Percentiles rank a stretch among this genome's conserved stretches.
phyloP scores from a whole-genome alignment of 495 filamentous ascomycete species.

The Poronia punctata region DNA sequence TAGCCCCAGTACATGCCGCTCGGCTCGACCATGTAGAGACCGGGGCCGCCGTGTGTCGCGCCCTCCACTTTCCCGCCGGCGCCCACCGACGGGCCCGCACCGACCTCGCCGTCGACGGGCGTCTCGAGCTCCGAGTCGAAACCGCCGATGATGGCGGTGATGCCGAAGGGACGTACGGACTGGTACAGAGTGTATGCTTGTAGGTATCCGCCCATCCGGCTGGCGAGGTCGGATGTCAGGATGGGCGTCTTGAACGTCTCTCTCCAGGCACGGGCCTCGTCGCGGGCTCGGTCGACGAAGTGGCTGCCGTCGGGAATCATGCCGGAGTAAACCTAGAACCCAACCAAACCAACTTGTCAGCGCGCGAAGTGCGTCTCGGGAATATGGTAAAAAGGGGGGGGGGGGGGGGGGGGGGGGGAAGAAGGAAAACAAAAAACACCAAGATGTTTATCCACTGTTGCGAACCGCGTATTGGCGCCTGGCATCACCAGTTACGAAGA shows the following conservation, averaged over 20 bases:
- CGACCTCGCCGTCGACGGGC: slow-evolving; percentile 81
- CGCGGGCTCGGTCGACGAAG: slow-evolving; percentile 87
- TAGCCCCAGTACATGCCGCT: slow-evolving; percentile 97
- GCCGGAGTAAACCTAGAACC: slow-evolving; percentile 82
- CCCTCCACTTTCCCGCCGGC: slow-evolving; percentile 72
- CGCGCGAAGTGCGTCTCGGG: background rate
- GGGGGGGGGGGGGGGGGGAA: too few relatives aligned
- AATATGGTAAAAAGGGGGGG: background rate
- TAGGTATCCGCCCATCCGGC: slow-evolving; percentile 87
- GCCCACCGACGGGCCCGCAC: slow-evolving; percentile 65
- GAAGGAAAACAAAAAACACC: too few relatives aligned
- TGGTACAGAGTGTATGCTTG: slow-evolving; percentile 97
- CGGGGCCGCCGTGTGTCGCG: slow-evolving; percentile 77
- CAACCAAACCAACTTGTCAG: background rate
- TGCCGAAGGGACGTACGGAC: slow-evolving; percentile 90
- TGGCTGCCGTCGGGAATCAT: slow-evolving; percentile 92
- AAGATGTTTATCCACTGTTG: too few relatives aligned
- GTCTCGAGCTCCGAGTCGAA: slow-evolving; percentile 80
- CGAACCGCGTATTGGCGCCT: too few relatives aligned
- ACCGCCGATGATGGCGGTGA: slow-evolving; percentile 88
- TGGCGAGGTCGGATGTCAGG: slow-evolving; percentile 74
- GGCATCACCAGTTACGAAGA: too few relatives aligned
- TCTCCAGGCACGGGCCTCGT: slow-evolving; percentile 87
- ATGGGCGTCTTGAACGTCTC: slow-evolving; percentile 87
- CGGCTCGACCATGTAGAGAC: slow-evolving; percentile 97